Base-by-base conservation (phyloP, 495 filamentous ascomycete species). In the Cercophora scortea region DNA sequence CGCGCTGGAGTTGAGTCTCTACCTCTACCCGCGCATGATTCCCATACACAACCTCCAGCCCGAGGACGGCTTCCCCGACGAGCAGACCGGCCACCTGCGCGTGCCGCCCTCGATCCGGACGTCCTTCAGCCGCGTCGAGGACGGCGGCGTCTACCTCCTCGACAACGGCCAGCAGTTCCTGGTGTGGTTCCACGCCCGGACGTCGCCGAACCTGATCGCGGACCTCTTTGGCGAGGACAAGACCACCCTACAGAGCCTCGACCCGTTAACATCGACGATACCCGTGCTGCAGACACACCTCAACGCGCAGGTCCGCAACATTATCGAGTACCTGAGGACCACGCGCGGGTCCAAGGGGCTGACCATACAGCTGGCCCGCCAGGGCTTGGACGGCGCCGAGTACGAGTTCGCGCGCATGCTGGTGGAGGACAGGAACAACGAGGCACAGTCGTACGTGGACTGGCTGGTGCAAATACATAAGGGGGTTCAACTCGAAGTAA, bases 401-500 rank as follows among this genome's bases (percentile, higher is more conserved):
- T 96, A 88, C 57, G 93, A 99, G 69, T 99, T 96, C 71, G 93
- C 94, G 40, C 74, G 90, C 41, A 71, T 90, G 65, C 69, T 99
- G 57, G 81, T 95, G 47, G 93, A 99, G 71, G 93, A 99, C 64
- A 79, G 93, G 56, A 97, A 97, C 68, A 95, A 94, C 57, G 93
- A 99, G 70, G 93, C 93, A 34, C 89, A 92, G 68, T 92, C 86
- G 59, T 97, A 99, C 71, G 93, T 97, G 15, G 93, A 99, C 71
- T 99, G 93, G 93, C 70, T 99, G 67, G 93, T 99, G 49, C 89
- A 95, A 70, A 73, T 96, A 46, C 93, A 99, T 64, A 85, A 90
- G 58, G 84, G 86, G 61, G 88, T 97, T 54, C 90, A 94, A 65
- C 70, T 96, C 52, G 92, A 96, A 78, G 85, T 85, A 63, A 69